These are phyloP conservation scores for Carex sylvatica DNA, from an alignment of 202 grass and related monocot genomes.

Conservation along the genomic window DNA sequence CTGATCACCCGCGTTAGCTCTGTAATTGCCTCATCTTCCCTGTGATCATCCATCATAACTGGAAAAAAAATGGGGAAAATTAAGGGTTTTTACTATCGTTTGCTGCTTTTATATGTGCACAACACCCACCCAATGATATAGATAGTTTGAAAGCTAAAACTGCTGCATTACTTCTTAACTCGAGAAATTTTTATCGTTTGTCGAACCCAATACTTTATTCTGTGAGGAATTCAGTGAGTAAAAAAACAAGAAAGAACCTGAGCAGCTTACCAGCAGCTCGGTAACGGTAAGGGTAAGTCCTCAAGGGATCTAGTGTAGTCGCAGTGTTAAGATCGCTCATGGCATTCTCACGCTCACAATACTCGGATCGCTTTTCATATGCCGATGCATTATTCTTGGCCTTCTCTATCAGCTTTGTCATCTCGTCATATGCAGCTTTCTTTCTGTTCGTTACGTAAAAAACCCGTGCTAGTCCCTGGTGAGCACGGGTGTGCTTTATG, in stretches of 20 bases:
- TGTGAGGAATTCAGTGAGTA: neutral
- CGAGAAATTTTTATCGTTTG: neutral
- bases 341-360: slow-evolving; percentile 72
- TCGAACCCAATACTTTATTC: neutral
- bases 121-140: neutral
- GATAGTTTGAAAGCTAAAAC: neutral
- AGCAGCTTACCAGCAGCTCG: slow-evolving; percentile 76
- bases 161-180: neutral
- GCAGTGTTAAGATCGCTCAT: slow-evolving; percentile 68
- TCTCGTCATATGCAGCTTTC: slow-evolving; percentile 76
- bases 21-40: slow-evolving; percentile 63
- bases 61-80: neutral
- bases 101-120: neutral
- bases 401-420: slow-evolving; percentile 78
- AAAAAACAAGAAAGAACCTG: neutral
- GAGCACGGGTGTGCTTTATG: slow-evolving; percentile 88
- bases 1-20: slow-evolving; percentile 64
- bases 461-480: slow-evolving; percentile 85
- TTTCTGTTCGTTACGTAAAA: slow-evolving; percentile 81
- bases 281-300: slow-evolving; percentile 98
- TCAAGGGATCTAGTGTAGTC: slow-evolving; percentile 65
- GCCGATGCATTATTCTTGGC: slow-evolving; percentile 74
- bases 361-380: slow-evolving; percentile 91
- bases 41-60: slow-evolving; percentile 91
- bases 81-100: neutral